A percentile compares a stretch with the other conserved stretches of the same genome.
phyloP scores from a whole-genome alignment of 768 basidiomycete genomes.

The Lentinus brumalis region DNA sequence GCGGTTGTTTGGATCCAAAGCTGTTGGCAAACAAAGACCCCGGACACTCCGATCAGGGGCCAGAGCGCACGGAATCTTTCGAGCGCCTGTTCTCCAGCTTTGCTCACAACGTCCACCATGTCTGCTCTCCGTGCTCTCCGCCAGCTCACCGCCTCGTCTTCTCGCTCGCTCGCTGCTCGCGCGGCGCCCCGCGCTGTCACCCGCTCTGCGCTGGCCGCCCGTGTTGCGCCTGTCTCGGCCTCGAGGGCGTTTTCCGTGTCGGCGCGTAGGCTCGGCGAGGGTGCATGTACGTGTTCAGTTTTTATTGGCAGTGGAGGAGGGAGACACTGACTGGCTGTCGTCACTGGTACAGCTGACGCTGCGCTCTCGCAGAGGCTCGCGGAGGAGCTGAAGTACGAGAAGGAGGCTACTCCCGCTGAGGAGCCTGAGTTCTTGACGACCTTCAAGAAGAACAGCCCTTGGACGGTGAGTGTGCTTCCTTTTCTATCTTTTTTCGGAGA shows the following conservation, averaged over 20 bases:
- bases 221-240: constrained; percentile 22
- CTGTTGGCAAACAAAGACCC: constrained; percentile 27
- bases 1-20: constrained; percentile 28
- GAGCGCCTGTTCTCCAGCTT: constrained; percentile 1
- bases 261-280: constrained; percentile 40
- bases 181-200: constrained; percentile 22
- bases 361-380: constrained; percentile 71
- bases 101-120: constrained; percentile 41
- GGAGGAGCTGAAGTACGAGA: constrained; percentile 87
- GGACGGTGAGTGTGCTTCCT: constrained; percentile 58
- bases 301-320: neutral
- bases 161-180: constrained; percentile 37
- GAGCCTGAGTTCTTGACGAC: constrained; percentile 77
- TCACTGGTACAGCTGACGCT: constrained; percentile 58
- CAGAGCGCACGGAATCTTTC: neutral
- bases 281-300: constrained; percentile 41
- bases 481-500: neutral
- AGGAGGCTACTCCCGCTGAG: constrained; percentile 49
- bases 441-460: constrained; percentile 74
- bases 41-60: constrained; percentile 10
- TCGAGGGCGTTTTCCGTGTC: constrained; percentile 45
- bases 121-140: constrained; percentile 65
- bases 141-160: constrained; percentile 50
- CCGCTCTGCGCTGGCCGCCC: constrained; percentile 26
- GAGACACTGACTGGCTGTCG: neutral